Base-by-base conservation (phyloP, 2,329 filamentous ascomycete species). In the Tolypocladium tundrense region DNA sequence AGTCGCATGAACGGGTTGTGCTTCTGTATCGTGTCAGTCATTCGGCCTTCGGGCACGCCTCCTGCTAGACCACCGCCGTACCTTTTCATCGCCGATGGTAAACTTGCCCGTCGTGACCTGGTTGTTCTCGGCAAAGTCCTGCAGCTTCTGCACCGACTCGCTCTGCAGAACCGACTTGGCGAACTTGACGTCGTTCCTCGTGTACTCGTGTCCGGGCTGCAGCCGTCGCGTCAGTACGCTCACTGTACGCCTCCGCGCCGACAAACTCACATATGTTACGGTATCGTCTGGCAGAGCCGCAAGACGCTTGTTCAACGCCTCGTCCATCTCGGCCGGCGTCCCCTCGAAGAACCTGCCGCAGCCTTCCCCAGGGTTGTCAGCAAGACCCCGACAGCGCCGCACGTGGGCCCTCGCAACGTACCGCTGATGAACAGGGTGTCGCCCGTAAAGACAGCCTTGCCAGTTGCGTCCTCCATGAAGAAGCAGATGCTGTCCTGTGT, bases 401-500 rank as follows among this genome's bases (percentile, higher is more conserved):
- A 24, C 14, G 2, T 14, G 40, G 6, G 35, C n/a, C 9, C 9
- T 7, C n/a, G 24, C 8, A 33, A 63, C 65, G 56, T 72, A 90
- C 90, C 92, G 59, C 88, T 92, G 69, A 96, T 93, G 75, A 99
- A 99, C 42, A 99, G 77, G 0, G 94, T 99, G 70, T 99, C 94
- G 11, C 94, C 94, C 0, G 94, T 97, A 69, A 99, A 99, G 3
- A 99, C 91, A 9, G 82, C 92, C 66, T 83, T 86, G 58, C 82
- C 76, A 53, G 84, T 77, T 24, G 85, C 86, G 68, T 99, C 93
- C 73, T 96, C 84, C 78, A 94, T 86, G 65, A 86, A 90, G 77
- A 87, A 99, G 79, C 94, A 99, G 70, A 99, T 96, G 72, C 92
- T 97, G 76, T 99, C 94, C 76, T 97, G 92, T 1, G 94, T 99